These are phyloP conservation scores for Cinnamomum chago DNA, from an alignment of 164 flowering plant genomes.

Conservation along the genomic window DNA sequence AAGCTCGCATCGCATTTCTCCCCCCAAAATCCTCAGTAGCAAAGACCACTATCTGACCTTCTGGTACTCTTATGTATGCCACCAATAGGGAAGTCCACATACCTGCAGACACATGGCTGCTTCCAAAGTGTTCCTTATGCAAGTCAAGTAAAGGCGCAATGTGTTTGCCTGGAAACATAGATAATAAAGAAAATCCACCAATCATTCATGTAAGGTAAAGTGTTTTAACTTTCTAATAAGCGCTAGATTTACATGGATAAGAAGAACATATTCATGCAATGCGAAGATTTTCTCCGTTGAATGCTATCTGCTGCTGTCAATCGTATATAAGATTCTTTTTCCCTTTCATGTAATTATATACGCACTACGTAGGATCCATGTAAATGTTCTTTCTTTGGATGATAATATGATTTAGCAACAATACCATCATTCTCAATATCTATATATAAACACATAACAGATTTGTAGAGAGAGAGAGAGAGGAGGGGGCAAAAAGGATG, in stretches of 20 bases:
- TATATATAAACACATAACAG: no score
- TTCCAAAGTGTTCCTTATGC: constrained; percentile 86
- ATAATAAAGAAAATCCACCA: background rate
- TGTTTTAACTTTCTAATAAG: background rate
- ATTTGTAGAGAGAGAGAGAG: no score
- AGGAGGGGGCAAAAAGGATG: no score
- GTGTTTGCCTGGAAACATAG: constrained; percentile 46
- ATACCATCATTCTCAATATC: background rate
- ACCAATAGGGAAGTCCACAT: background rate
- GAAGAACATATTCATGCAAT: background rate
- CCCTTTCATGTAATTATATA: no score
- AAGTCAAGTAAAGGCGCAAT: constrained; percentile 61
- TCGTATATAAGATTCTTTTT: no score
- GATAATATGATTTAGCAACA: no score
- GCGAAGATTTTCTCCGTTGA: background rate
- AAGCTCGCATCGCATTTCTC: background rate
- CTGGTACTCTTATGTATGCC: background rate
- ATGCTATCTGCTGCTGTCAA: no score
- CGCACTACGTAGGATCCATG: no score
- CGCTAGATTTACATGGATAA: background rate
- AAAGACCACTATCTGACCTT: background rate
- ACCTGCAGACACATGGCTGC: constrained; percentile 98
- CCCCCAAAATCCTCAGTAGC: background rate
- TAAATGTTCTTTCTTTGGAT: no score
- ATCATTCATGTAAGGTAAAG: background rate